These are phyloP conservation scores for Ophiostoma pallidulum DNA, from an alignment of 2,329 filamentous ascomycete species.

Conservation along the genomic window DNA sequence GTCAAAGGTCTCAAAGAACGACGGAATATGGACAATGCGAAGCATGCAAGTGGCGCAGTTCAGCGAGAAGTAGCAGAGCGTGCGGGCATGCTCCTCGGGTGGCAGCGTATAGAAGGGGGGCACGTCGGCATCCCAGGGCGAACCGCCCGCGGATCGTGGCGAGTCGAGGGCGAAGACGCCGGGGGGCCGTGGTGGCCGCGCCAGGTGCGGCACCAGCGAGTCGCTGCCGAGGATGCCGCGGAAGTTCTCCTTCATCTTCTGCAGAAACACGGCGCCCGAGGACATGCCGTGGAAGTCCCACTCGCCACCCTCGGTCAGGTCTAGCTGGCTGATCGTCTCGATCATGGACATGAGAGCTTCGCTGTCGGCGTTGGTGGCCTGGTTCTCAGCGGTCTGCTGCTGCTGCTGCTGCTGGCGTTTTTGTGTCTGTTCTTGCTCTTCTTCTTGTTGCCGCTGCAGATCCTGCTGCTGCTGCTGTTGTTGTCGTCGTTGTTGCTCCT, in stretches of 20 bases:
- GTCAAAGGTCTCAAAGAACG: slow-evolving; percentile 70
- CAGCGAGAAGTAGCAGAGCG: slow-evolving; percentile 46
- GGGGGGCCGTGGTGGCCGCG: slow-evolving; percentile 37
- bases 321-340: slow-evolving; percentile 79
- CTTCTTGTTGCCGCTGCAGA: too few relatives aligned
- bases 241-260: slow-evolving; percentile 79
- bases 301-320: slow-evolving; percentile 81
- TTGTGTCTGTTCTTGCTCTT: slow-evolving; percentile 17
- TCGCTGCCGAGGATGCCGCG: slow-evolving; percentile 63
- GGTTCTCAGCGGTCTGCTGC: neutral
- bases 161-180: slow-evolving; percentile 57
- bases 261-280: slow-evolving; percentile 81
- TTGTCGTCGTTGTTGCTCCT: slow-evolving; percentile 11
- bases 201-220: slow-evolving; percentile 49
- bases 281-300: slow-evolving; percentile 95
- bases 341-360: slow-evolving; percentile 79
- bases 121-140: slow-evolving; percentile 49
- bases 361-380: neutral
- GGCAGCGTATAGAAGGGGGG: slow-evolving; percentile 60
- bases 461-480: slow-evolving; percentile 7
- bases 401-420: slow-evolving; percentile 40
- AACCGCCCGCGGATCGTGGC: slow-evolving; percentile 54
- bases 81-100: slow-evolving; percentile 44
- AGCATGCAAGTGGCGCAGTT: slow-evolving; percentile 49
- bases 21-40: slow-evolving; percentile 70